phyloP scores from a whole-genome alignment of 225 moss, liverwort and hornwort species.

The Takakia lepidozioides region DNA sequence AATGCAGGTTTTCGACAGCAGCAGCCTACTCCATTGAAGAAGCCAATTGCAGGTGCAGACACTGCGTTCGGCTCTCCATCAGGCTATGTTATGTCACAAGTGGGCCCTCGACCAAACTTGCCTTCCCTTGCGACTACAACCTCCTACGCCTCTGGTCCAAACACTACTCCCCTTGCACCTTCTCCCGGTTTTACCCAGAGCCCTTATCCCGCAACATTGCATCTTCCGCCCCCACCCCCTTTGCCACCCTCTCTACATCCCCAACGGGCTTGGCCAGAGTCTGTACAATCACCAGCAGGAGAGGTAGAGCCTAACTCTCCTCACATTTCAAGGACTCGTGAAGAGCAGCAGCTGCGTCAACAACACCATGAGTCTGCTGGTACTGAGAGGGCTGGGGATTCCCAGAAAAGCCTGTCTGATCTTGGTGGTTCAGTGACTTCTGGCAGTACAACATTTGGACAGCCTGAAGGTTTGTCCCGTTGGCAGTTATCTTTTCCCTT shows the following conservation, averaged over 20 bases:
- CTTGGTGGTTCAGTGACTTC: constrained; percentile 35
- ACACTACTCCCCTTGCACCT: constrained; percentile 28
- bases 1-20: constrained; percentile 8
- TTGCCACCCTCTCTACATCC: constrained; percentile 51
- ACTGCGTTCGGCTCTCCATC: background rate
- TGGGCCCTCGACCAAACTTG: constrained; percentile 14
- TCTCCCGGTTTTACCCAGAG: no score
- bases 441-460: constrained; percentile 28
- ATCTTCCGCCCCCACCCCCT: constrained; percentile 37
- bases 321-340: constrained; percentile 27
- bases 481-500: background rate
- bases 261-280: constrained; percentile 35
- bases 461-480: constrained; percentile 44
- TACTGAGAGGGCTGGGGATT: constrained; percentile 53
- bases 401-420: constrained; percentile 38
- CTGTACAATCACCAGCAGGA: constrained; percentile 24
- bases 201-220: no score
- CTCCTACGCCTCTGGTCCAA: constrained; percentile 15
- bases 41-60: background rate
- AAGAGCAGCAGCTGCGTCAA: constrained; percentile 41
- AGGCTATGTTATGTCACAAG: constrained; percentile 11
- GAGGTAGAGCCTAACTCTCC: constrained; percentile 33
- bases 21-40: background rate
- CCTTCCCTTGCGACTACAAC: constrained; percentile 8
- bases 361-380: constrained; percentile 34